Percentiles rank a stretch among this genome's conserved stretches.
These are phyloP conservation scores for Pleurotus ostreatus DNA, from an alignment of 768 basidiomycete genomes.

Conservation along the genomic window DNA sequence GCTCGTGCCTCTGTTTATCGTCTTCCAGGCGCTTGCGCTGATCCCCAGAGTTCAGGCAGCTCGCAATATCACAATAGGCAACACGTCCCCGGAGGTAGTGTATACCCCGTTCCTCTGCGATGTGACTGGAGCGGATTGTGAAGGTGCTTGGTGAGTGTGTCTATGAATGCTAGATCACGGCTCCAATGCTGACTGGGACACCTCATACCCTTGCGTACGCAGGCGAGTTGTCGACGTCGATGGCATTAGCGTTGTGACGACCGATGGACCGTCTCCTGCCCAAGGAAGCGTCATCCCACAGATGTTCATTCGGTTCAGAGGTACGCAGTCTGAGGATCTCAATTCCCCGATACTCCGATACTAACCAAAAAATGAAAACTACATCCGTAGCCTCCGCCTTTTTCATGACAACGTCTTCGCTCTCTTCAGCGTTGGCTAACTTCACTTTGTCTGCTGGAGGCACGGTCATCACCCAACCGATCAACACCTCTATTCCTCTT, in stretches of 20 bases:
- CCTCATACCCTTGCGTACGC: background rate
- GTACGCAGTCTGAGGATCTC: constrained; percentile 24
- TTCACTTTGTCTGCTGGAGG: constrained; percentile 42
- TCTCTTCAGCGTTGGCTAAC: constrained; percentile 50
- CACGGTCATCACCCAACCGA: constrained; percentile 23
- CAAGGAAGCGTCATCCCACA: constrained; percentile 47
- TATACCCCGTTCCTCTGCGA: constrained; percentile 48
- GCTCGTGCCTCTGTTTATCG: background rate
- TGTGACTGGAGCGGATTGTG: constrained; percentile 22
- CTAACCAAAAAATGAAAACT: no score
- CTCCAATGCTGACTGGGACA: no score
- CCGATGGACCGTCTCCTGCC: constrained; percentile 38
- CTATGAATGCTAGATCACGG: background rate
- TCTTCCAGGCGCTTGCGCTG: constrained; percentile 1
- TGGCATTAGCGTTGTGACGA: constrained; percentile 25
- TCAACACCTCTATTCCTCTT: constrained; percentile 38
- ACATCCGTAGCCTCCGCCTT: constrained; percentile 34
- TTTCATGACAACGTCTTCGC: constrained; percentile 36
- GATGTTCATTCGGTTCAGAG: constrained; percentile 53
- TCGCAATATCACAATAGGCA: constrained; percentile 34
- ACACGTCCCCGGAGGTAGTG: constrained; percentile 34
- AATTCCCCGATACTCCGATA: background rate
- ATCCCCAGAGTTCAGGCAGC: constrained; percentile 11
- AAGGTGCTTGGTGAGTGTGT: constrained; percentile 41
- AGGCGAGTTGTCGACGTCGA: constrained; percentile 25